Base-by-base conservation (phyloP, 805 yeast species). In the Saccharomyces kudriavzevii region DNA sequence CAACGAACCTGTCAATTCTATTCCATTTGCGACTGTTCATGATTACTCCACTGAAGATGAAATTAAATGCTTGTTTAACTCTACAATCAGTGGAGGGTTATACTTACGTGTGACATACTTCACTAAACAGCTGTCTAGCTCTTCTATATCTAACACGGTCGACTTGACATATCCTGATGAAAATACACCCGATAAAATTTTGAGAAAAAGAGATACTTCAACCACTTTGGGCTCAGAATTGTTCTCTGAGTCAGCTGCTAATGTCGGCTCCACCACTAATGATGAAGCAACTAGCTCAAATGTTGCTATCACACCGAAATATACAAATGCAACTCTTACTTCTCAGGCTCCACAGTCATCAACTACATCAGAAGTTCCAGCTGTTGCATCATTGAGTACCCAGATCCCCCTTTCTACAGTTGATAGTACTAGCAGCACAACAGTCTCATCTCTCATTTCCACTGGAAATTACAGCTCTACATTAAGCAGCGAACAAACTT, bases 21-120 rank as follows among this genome's bases (percentile, higher is more conserved):
- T 57, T 24, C 65, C 67, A 48, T 57, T 63, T 24, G 58, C 67
- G 6, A 63, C 69, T 6, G 48, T 54, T n/a, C 50, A 47, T 5
- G 70, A 67, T 49, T 26, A 51, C 20, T 68, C 71, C 2, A 62
- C 64, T 43, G 49, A 54, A n/a, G 52, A 58, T 20, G 45, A 56
- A 8, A 59, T 66, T 27, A 52, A 52, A 40, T 51, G 64, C 26
- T 49, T 51, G 5, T 55, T 68, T 40, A 51, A 53, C 25, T 55
- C 69, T 2, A 62, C 54, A n/a, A 49, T 66, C 30, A 60, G 62
- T 40, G 70, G 69, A 45, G 69, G 71, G 28, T 56, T 59, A 40
- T 63, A 58, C 35, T 45, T 67, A 17, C 66, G 69, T 49, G 57
- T 67, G 30, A 55, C 52, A 2, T 67, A 64, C 51, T 60, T 30